Base-by-base conservation (phyloP, 352 stramenopile genomes). In the Peronosclerospora sorghi region DNA sequence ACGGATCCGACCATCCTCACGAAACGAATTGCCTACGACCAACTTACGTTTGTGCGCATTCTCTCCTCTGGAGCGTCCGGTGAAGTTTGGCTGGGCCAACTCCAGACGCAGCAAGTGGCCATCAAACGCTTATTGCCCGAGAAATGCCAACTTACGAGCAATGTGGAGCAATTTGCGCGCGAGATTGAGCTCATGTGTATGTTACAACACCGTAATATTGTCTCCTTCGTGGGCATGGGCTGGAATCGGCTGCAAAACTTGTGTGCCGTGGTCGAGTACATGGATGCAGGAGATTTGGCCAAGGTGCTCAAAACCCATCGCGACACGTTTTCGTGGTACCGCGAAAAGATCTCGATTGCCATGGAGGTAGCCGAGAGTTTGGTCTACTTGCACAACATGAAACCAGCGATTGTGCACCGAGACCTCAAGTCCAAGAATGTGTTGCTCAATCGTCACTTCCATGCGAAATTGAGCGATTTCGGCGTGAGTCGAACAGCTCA, bases 401-500 rank as follows among this genome's bases (percentile, higher is more conserved):
- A 68, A 1, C 75, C 81, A 1, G 63, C 75, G 12, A 56, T 95
- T 24, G 64, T 95, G 2, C 83, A 95, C 45, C 74, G 81, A 23
- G 81, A 95, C 21, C 62, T 95, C 51, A 94, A 95, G 58, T 84
- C 70, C 29, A 83, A 86, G 51, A 94, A 94, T 32, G 69, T 93
- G 30, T 62, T 93, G 29, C 59, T 95, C 2, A 72, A 85, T 45
- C 63, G 65, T 23, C 60, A 68, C 8, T 63, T 67, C 26, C 65
- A 79, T 15, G 79, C 71, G 20, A 95, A 95, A 51, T 57, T 95
- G 18, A 83, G 70, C n/a, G 84, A 94, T 54, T 94, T 95, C 55
- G 84, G 83, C 3, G 68, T 94, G 18, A 86, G 74, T 32, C 69
- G 80, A 27, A 75, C 86, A 46, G 73, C 75, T 8, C 59, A 57